These are phyloP conservation scores for Claviceps maximensis DNA, from an alignment of 2,329 filamentous ascomycete genomes.

Conservation along the genomic window DNA sequence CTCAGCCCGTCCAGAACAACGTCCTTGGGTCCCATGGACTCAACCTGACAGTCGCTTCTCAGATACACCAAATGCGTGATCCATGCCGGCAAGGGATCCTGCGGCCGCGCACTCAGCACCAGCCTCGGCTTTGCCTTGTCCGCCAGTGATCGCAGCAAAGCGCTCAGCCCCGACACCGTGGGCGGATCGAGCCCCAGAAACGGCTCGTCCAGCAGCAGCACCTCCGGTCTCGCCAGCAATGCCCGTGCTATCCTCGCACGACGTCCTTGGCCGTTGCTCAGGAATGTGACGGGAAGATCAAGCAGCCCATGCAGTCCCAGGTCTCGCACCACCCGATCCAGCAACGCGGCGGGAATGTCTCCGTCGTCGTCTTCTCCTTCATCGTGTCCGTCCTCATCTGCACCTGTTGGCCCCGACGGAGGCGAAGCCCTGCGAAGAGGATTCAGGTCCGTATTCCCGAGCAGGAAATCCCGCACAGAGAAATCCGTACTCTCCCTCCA, in stretches of 20 bases:
- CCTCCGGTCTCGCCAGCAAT: slow-evolving; percentile 62
- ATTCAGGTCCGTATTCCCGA: slow-evolving; percentile 74
- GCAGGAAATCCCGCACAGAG: slow-evolving; percentile 66
- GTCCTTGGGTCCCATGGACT: slow-evolving; percentile 50
- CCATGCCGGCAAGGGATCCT: slow-evolving; percentile 82
- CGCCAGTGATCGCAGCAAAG: slow-evolving; percentile 56
- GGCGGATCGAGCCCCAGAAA: slow-evolving; percentile 93
- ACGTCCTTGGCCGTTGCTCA: slow-evolving; percentile 88
- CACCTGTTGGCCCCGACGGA: slow-evolving; percentile 13
- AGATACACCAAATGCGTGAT: slow-evolving; percentile 72
- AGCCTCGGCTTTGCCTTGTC: slow-evolving; percentile 54
- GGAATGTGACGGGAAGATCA: slow-evolving; percentile 70
- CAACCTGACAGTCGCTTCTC: slow-evolving; percentile 51
- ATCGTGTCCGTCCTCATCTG: slow-evolving; percentile 27
- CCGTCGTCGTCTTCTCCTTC: slow-evolving; percentile 31
- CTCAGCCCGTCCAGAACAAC: slow-evolving; percentile 43
- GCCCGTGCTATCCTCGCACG: slow-evolving; percentile 81
- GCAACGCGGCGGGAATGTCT: slow-evolving; percentile 31
- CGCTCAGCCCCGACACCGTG: slow-evolving; percentile 58
- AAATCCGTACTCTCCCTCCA: slow-evolving; percentile 78
- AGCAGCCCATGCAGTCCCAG: slow-evolving; percentile 57
- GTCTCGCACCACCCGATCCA: slow-evolving; percentile 54
- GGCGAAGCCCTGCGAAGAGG: slow-evolving; percentile 31
- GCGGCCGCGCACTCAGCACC: slow-evolving; percentile 65
- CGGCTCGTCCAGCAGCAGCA: slow-evolving; percentile 80